A percentile compares a stretch with the other conserved stretches of the same genome.
Evolutionary conservation across 352 stramenopile genomes (phyloP).

Genomic region (Globisporangium nagaii): DNA sequence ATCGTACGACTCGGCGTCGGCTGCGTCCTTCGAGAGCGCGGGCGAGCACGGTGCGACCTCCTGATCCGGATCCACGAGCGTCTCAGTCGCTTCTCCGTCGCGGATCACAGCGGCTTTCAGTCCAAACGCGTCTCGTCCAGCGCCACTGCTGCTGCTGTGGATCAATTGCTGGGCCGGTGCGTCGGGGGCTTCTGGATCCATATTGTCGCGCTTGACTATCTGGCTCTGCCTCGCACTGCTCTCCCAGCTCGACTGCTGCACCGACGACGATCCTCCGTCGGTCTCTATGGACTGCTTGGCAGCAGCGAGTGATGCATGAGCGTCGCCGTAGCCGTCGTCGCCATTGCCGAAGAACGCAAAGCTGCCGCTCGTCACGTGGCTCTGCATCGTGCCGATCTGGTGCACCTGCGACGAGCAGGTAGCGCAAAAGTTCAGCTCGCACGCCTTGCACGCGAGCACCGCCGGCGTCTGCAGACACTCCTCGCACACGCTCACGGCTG

Average conservation of each 20-base stretch:
- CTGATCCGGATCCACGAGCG: conserved; percentile 15
- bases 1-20: conserved; percentile 20
- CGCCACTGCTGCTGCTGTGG: not conserved
- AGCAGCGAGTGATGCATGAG: too few species aligned
- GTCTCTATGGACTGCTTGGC: too few species aligned
- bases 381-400: conserved; percentile 32
- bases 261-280: too few species aligned
- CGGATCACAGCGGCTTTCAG: conserved; percentile 6
- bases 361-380: conserved; percentile 17
- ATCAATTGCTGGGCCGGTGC: too few species aligned
- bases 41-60: conserved; percentile 12
- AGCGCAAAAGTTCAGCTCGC: conserved; percentile 42
- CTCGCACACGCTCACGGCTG: conserved; percentile 37
- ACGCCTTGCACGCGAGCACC: conserved; percentile 33
- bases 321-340: too few species aligned
- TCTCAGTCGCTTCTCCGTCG: conserved; percentile 6
- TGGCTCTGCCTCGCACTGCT: too few species aligned
- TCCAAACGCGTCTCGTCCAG: not conserved
- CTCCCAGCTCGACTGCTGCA: too few species aligned
- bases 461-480: conserved; percentile 28
- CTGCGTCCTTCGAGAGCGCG: not conserved
- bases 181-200: too few species aligned
- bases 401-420: conserved; percentile 33
- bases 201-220: too few species aligned
- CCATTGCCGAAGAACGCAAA: conserved; percentile 10